These are phyloP conservation scores for Starmerella sp. DNA, from an alignment of 805 yeast species.

Conservation along the genomic window DNA sequence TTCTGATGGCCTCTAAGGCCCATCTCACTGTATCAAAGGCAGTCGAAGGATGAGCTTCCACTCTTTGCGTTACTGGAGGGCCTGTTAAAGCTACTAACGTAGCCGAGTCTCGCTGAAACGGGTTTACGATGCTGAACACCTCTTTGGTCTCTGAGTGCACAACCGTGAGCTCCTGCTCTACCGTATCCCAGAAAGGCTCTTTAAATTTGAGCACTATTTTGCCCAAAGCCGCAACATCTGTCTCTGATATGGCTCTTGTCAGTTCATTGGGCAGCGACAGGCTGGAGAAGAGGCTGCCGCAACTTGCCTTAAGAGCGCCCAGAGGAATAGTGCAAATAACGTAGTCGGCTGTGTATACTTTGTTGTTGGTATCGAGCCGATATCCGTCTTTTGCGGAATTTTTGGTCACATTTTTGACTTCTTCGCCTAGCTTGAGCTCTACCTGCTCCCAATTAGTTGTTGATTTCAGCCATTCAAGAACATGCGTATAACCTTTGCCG, in stretches of 20 bases:
- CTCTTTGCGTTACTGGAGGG: conserved; percentile 55
- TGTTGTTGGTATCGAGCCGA: conserved; percentile 26
- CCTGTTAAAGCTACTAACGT: conserved; percentile 58
- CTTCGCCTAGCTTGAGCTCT: conserved; percentile 34
- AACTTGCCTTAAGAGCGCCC: conserved; percentile 40
- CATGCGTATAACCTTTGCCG: conserved; percentile 24
- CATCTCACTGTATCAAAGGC: conserved; percentile 55
- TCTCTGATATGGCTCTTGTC: conserved; percentile 35
- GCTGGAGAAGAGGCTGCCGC: conserved; percentile 22
- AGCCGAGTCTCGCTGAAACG: conserved; percentile 35
- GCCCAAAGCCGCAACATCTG: conserved; percentile 60
- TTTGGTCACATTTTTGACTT: conserved; percentile 34
- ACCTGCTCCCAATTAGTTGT: conserved; percentile 30
- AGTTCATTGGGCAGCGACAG: conserved; percentile 30
- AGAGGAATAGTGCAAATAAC: conserved; percentile 69
- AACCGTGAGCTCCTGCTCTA: conserved; percentile 26
- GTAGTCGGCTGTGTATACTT: conserved; percentile 39
- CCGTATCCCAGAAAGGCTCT: conserved; percentile 46
- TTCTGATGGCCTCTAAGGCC: conserved; percentile 28
- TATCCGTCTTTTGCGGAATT: conserved; percentile 18
- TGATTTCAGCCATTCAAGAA: conserved; percentile 38
- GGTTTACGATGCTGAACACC: conserved; percentile 54
- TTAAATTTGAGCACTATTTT: conserved; percentile 63
- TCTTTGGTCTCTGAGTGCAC: conserved; percentile 35
- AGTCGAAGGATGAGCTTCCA: conserved; percentile 38